Evolutionary conservation across 169 alveolate genomes (phyloP), one percentile per base, ranked within the genome.

Genomic region (Sarcocystis neurona): DNA sequence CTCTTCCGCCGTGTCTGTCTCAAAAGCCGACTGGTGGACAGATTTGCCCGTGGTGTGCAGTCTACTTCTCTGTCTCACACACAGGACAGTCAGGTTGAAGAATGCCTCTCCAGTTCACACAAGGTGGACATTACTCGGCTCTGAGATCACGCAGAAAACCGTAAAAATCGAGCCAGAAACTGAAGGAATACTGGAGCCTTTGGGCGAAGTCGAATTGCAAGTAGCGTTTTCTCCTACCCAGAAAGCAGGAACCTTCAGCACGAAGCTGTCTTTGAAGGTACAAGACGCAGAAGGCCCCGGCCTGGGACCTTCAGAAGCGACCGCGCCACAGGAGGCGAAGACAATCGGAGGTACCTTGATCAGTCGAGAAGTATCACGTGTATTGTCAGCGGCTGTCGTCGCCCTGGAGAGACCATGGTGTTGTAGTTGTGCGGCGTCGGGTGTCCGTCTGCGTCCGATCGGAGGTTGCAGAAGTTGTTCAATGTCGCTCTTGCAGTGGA

Each of bases 251-350:
- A 95, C 94, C 89, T 93, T 94, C 91, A 82, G 85, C 39, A 89
- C 89, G 60, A 94, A 94, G 80, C 84, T 97, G 53, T 90, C 91
- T 53, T 87, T 96, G 37, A 97, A 94, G 79, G 97, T 96, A 32
- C 95, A 94, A 60, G 99, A 97, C 87, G 94, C 93, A 75, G 97
- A 95, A 88, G 96, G 96, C 30, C 92, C 94, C 58, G 96, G 96
- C n/a, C 93, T 94, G 27, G 96, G 95, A n/a, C n/a, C n/a, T n/a
- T n/a, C n/a, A n/a, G n/a, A n/a, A n/a, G n/a, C n/a, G n/a, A n/a
- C n/a, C n/a, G n/a, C n/a, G n/a, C n/a, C n/a, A 79, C 91, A 95
- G 84, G 98, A 97, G 68, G 94, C 97, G 32, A 94, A 95, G 53
- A 84, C 94, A 39, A 94, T 97, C 2, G 39, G 46, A n/a, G 75